Base-by-base conservation (phyloP, 805 yeast species). In the Candida mattraensis region DNA sequence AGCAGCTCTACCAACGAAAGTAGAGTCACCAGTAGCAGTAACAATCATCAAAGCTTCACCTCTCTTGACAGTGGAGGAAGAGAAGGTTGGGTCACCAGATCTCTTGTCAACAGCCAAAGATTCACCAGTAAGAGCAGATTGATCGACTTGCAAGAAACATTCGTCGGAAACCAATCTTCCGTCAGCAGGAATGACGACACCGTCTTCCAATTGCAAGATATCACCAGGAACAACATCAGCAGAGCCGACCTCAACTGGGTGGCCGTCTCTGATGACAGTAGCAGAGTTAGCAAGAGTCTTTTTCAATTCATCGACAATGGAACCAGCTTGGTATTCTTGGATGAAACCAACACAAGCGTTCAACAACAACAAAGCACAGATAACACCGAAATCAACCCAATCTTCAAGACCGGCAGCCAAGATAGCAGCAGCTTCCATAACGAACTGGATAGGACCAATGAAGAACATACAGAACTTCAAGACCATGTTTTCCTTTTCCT, bases 381-480 rank as follows among this genome's bases (percentile, higher is more conserved):
- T 88, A 65, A 88, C 97, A 80, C 97, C 96, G 75, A 88, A 88
- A 78, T 88, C 96, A 61, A 88, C 96, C 96, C 96, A 88, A 74
- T 89, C 96, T 72, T 87, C 87, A 58, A 87, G 76, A 81, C 95
- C 96, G 51, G 95, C 95, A 61, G 96, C 95, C 66, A 87, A 73
- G 50, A 87, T 77, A 55, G 96, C 95, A 60, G 96, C 96, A 60
- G 91, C 94, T 73, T 87, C 95, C 96, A 87, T 87, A 62, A 87
- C 95, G 80, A 87, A 87, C 73, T 87, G 96, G 65, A 87, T 87
- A 53, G 96, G 96, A 71, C 96, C 96, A 50, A 87, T 83, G 67
- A 87, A 87, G 77, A 86, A 87, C 83, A 78, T 76, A 58, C 82
- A 60, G 65, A 87, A 86, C 75, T 87, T 87, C 51, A 86, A 69